Conservation (phyloP, 192 early-diverging fungal genomes). For the Piromyces finnis region DNA sequence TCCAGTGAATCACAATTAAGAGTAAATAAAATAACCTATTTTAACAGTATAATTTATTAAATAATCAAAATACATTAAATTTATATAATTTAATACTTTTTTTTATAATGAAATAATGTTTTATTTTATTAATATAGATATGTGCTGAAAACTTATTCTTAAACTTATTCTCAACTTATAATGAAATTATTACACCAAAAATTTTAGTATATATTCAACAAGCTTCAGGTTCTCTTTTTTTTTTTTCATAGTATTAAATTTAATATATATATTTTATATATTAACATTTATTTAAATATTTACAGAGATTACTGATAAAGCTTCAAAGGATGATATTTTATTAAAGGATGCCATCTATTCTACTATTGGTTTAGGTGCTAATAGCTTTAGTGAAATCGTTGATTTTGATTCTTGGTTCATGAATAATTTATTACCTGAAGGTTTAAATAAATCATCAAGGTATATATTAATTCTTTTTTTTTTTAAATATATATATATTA, state of each 20-base stretch:
- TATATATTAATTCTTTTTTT: no score
- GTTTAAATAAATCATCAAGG: conserved; percentile 9
- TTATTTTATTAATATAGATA: no score
- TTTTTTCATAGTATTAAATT: no score
- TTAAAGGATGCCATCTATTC: conserved; percentile 64
- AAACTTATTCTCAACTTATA: conserved; percentile 50
- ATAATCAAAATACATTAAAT: no score
- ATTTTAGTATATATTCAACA: conserved; percentile 38
- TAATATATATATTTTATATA: no score
- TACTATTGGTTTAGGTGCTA: conserved; percentile 59
- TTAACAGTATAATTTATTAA: no score
- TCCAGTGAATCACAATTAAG: conserved; percentile 67
- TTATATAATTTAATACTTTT: no score
- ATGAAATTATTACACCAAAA: conserved; percentile 34
- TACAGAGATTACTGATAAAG: conserved; percentile 2
- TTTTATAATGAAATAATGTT: no score
- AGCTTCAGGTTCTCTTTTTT: conserved; percentile 15
- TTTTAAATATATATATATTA: no score
- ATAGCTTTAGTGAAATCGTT: conserved; percentile 59
- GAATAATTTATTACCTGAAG: conserved; percentile 26
- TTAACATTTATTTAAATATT: no score
- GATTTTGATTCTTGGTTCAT: conserved; percentile 67
- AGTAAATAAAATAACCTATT: conserved; percentile 19
- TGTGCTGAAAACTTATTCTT: conserved; percentile 72
- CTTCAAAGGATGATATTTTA: conserved; percentile 25